Conservation (phyloP, 352 stramenopile species). For the Globisporangium alternatum region DNA sequence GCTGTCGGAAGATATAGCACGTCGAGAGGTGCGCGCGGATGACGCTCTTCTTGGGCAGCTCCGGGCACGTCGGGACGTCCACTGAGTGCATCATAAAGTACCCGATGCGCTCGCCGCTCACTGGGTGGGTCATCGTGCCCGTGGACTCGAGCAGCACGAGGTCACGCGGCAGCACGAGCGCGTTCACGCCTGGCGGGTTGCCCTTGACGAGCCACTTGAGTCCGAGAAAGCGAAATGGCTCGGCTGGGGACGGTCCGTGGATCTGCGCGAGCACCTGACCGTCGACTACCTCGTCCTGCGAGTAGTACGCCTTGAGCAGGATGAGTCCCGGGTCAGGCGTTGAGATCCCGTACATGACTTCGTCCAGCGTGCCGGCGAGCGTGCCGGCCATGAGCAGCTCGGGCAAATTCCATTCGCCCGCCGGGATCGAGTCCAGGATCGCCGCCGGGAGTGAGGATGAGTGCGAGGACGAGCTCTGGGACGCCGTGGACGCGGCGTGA, state of each 20-base stretch:
- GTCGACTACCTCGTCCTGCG: slow-evolving; percentile 38
- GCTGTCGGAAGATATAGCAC: slow-evolving; percentile 17
- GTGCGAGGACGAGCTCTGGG: too few species aligned
- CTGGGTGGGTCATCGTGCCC: slow-evolving; percentile 14
- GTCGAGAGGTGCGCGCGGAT: neutral
- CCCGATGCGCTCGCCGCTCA: slow-evolving; percentile 10
- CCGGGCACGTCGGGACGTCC: slow-evolving; percentile 5
- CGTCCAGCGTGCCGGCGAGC: slow-evolving; percentile 50
- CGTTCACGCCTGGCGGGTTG: slow-evolving; percentile 22
- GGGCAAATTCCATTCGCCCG: slow-evolving; percentile 38
- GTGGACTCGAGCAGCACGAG: slow-evolving; percentile 42
- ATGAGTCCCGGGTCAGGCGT: slow-evolving; percentile 34
- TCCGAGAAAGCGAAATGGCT: slow-evolving; percentile 44
- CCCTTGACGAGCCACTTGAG: slow-evolving; percentile 56
- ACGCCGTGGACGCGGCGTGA: too few species aligned
- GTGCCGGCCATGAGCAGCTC: slow-evolving; percentile 48
- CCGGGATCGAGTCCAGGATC: slow-evolving; percentile 4
- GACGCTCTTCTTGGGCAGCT: slow-evolving; percentile 12
- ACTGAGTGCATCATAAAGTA: slow-evolving; percentile 20
- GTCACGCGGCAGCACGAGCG: slow-evolving; percentile 35
- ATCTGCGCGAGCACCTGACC: slow-evolving; percentile 34
- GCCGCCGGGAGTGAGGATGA: neutral
- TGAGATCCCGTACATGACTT: slow-evolving; percentile 56
- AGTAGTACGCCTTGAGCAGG: slow-evolving; percentile 36
- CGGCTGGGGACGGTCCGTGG: slow-evolving; percentile 21